phyloP scores from a whole-genome alignment of 2,329 filamentous ascomycete species.

The Monilinia fructicola region DNA sequence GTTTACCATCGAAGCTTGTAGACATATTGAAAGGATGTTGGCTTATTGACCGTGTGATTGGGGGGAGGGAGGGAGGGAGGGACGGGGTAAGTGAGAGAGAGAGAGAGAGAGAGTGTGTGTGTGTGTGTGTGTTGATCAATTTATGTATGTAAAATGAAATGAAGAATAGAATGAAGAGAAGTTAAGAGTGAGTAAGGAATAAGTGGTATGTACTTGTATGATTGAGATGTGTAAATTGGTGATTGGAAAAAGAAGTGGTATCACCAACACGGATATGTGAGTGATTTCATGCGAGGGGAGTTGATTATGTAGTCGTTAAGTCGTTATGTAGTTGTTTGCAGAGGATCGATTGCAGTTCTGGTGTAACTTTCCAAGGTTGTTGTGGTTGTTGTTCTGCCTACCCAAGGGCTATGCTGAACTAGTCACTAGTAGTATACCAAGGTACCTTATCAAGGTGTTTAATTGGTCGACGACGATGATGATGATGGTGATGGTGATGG shows the following conservation, averaged over 20 bases:
- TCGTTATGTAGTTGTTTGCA: not conserved
- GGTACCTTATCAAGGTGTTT: not conserved
- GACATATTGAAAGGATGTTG: conserved; percentile 8
- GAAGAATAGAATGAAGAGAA: not conserved
- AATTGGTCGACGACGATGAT: not conserved
- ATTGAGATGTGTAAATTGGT: not conserved
- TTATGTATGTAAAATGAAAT: not conserved
- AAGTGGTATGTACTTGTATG: not conserved
- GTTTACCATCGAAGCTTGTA: conserved; percentile 12
- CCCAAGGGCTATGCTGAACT: too few relatives aligned
- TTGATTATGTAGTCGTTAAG: not conserved
- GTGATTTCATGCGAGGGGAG: not conserved
- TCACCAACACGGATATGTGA: too few relatives aligned
- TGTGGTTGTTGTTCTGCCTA: too few relatives aligned
- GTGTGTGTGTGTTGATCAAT: not conserved
- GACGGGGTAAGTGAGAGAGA: too few relatives aligned
- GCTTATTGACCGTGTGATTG: not conserved
- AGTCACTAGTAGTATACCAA: too few relatives aligned
- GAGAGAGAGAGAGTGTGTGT: too few relatives aligned
- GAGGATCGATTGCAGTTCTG: not conserved
- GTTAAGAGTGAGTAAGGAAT: too few relatives aligned
- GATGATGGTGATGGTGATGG: too few relatives aligned
- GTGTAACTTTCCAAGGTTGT: too few relatives aligned
- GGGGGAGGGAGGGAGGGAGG: too few relatives aligned
- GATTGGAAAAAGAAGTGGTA: too few relatives aligned